Base-by-base conservation (phyloP, 371 early-diverging fungal genomes). In the Blakeslea trispora region DNA sequence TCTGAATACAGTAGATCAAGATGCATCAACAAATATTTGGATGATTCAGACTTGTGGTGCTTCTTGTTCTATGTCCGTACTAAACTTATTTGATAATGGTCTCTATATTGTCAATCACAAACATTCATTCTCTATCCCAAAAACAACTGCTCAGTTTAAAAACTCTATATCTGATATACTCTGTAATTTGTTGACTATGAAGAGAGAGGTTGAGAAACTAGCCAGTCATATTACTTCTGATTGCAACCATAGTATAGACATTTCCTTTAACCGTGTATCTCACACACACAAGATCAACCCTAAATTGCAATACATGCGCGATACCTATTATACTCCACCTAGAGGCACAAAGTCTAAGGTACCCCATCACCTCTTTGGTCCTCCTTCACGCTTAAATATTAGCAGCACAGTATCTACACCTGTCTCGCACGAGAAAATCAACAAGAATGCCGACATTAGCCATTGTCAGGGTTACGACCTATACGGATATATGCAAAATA, bases 301-400 rank as follows among this genome's bases (percentile, higher is more conserved):
- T 40, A 51, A 51, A 22, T 24, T 28, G 41, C 39, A 41, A 7
- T 41, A 23, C 15, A 51, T 41, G 15, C 51, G n/a, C 51, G 50
- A 35, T 19, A 50, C 50, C 9, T 50, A 35, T 14, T 50, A 50
- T 35, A 50, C 19, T 37, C 50, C 39, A 34, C 17, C 34, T 18
- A 35, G 14, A 37, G 15, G 50, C 8, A 10, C 22, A 17, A 22
- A n/a, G 9, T 50, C 50, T n/a, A 50, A 50, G 17, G 3, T 50
- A 35, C 35, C 50, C 6, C 34, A 35, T 35, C 50, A 50, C 34
- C 34, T 10, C 50, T 50, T 15, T 45, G 45, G 37, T 50, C 40
- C 40, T n/a, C 37, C 37, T 23, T 45, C 34, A 22, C 23, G 15
- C 23, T 55, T 39, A 28, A 28, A 28, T 28, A 28, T 28, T 28